Base-by-base conservation (phyloP, 192 early-diverging fungal genomes). In the Umbelopsis sp. region DNA sequence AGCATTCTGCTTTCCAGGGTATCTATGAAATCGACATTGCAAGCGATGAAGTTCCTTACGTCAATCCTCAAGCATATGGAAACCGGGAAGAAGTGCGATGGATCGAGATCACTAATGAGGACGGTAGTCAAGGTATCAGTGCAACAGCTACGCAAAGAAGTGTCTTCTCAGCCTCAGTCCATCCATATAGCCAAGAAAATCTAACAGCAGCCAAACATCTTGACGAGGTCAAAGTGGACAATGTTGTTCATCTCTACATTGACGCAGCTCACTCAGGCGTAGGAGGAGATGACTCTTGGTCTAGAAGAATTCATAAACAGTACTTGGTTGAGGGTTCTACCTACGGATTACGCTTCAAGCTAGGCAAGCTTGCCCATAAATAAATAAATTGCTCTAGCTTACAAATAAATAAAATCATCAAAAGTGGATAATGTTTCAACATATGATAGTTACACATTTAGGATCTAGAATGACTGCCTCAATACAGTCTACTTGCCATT, bases 281-380 rank as follows among this genome's bases (percentile, higher is more conserved):
- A 27, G 67, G 67, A 49, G 67, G 67, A 4, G 67, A 69, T 49
- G 37, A 69, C 51, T 49, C 67, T n/a, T 69, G 67, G 67, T 49
- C 23, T 16, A n/a, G 49, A 21, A 25, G 67, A n/a, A 69, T 52
- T 20, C 67, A 69, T 30, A 49, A 49, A 16, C 25, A 47, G 23
- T 69, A 69, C 21, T 69, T 69, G 67, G 48, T 69, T 18, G 51
- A 49, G 20, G 67, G 18, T 20, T 52, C 35, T 46, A 49, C 35
- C 35, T 69, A 69, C 27, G 67, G 47, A 12, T 20, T 69, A 18
- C 55, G 30, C 30, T 61, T 61, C 27, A 61, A 61, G 30, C 55
- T 61, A 8, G 27, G 27, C 7, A 61, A 61, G 16, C 25, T 6
- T 61, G 18, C 7, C 5, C 5, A 41, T 9, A 6, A 10, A 41